A percentile compares a stretch with the other conserved stretches of the same genome.
These are phyloP conservation scores for Dioszegia hungarica DNA, from an alignment of 768 basidiomycete genomes.

Conservation along the genomic window DNA sequence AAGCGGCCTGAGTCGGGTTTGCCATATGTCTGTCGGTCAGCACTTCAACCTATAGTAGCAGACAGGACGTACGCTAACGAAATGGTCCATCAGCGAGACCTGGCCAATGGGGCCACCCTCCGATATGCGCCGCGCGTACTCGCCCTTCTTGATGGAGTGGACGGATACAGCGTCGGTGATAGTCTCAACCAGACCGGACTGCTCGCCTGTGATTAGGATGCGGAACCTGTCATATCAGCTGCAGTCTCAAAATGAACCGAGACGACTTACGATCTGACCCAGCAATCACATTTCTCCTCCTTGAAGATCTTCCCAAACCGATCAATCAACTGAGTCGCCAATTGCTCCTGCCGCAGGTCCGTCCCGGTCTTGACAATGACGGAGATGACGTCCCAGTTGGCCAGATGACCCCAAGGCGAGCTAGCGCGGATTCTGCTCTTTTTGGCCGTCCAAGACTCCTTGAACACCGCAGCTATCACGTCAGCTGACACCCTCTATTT, in stretches of 20 bases:
- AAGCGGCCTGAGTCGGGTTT: conserved; percentile 81
- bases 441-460: conserved; percentile 90
- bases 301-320: conserved; percentile 92
- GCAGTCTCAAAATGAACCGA: not conserved
- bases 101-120: conserved; percentile 69
- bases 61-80: conserved; percentile 63
- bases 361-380: conserved; percentile 98
- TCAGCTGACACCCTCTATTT: not conserved
- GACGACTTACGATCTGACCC: conserved; percentile 79
- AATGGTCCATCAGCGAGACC: conserved; percentile 88
- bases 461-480: conserved; percentile 69
- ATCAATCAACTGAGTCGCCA: conserved; percentile 88
- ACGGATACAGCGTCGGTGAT: conserved; percentile 98
- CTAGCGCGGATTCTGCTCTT: conserved; percentile 89
- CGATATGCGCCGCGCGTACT: conserved; percentile 82
- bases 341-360: conserved; percentile 92
- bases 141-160: conserved; percentile 98
- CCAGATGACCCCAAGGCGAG: conserved; percentile 94
- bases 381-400: conserved; percentile 66
- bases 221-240: conserved; percentile 63
- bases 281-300: conserved; percentile 85
- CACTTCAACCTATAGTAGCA: not conserved
- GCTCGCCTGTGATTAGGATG: conserved; percentile 87
- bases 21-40: conserved; percentile 68
- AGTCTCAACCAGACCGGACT: conserved; percentile 92